phyloP scores from a whole-genome alignment of 2,329 filamentous ascomycete genomes.

The Pseudogymnoascus sp. region DNA sequence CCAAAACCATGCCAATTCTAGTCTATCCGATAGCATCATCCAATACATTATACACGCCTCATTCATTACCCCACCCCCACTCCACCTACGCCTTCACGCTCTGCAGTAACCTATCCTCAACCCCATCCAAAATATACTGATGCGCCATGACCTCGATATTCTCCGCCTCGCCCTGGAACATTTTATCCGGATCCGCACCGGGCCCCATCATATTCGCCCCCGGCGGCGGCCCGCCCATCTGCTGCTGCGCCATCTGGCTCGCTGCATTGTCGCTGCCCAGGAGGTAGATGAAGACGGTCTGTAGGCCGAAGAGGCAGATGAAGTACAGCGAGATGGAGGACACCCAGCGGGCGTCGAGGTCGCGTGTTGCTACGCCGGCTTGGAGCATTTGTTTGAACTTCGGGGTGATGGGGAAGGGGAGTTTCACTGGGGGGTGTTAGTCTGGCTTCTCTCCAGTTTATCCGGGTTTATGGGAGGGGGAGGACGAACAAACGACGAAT shows the following conservation, averaged over 20 bases:
- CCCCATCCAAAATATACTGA: constrained; percentile 79
- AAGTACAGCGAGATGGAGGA: constrained; percentile 99
- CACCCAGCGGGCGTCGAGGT: constrained; percentile 97
- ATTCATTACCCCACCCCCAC: background rate
- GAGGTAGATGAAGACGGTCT: constrained; percentile 95
- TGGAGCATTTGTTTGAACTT: constrained; percentile 99
- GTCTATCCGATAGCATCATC: background rate
- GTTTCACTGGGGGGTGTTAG: constrained; percentile 57
- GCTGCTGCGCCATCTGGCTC: constrained; percentile 79
- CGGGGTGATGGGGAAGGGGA: constrained; percentile 94
- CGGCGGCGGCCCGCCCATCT: constrained; percentile 56
- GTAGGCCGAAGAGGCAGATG: constrained; percentile 89
- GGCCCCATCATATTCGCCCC: constrained; percentile 72
- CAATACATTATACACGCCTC: background rate
- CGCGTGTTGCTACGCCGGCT: constrained; percentile 88
- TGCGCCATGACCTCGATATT: constrained; percentile 94
- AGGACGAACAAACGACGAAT: constrained; percentile 80
- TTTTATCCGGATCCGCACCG: constrained; percentile 89
- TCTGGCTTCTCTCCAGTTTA: background rate
- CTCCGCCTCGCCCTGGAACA: constrained; percentile 87
- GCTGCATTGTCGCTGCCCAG: constrained; percentile 94
- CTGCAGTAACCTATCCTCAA: constrained; percentile 74
- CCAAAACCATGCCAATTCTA: background rate
- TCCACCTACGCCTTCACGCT: constrained; percentile 24
- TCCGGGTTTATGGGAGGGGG: constrained; percentile 12